phyloP scores from a whole-genome alignment of 768 basidiomycete genomes.

The Pulveroboletus sp. region DNA sequence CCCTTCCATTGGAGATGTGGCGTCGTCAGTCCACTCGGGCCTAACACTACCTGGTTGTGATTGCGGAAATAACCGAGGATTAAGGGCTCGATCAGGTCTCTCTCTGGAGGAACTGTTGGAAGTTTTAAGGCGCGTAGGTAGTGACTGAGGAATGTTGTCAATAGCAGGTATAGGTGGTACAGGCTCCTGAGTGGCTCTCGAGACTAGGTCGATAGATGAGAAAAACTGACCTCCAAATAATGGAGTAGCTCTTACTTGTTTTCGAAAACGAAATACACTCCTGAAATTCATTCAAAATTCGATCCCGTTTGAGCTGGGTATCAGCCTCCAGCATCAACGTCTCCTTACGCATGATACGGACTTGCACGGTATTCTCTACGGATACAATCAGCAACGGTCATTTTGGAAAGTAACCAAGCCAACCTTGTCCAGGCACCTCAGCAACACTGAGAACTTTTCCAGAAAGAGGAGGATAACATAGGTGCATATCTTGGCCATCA shows the following conservation, averaged over 20 bases:
- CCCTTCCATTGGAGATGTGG: not conserved
- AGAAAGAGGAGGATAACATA: conserved; percentile 91
- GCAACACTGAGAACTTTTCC: conserved; percentile 84
- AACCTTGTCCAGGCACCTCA: conserved; percentile 58
- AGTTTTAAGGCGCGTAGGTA: conserved; percentile 3
- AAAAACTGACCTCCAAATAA: not conserved
- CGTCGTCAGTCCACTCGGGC: not conserved
- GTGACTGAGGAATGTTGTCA: conserved; percentile 29
- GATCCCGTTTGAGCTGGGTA: conserved; percentile 54
- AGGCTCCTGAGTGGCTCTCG: conserved; percentile 56
- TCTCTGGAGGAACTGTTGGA: conserved; percentile 5
- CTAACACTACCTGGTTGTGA: not conserved
- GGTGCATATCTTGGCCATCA: conserved; percentile 79
- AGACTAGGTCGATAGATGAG: conserved; percentile 36
- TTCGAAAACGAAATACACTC: conserved; percentile 84
- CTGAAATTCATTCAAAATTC: conserved; percentile 62
- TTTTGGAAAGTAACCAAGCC: conserved; percentile 19
- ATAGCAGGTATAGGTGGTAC: conserved; percentile 63
- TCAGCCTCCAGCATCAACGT: conserved; percentile 61
- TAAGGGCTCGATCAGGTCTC: conserved; percentile 20
- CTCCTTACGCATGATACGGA: conserved; percentile 88
- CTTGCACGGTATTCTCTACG: conserved; percentile 65
- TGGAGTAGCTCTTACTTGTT: conserved; percentile 45
- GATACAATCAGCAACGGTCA: conserved; percentile 11
- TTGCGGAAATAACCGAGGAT: conserved; percentile 13